Percentiles rank a stretch among this genome's conserved stretches.
These are phyloP conservation scores for Lasiosphaeria miniovina DNA, from an alignment of 495 filamentous ascomycete genomes.

Conservation along the genomic window DNA sequence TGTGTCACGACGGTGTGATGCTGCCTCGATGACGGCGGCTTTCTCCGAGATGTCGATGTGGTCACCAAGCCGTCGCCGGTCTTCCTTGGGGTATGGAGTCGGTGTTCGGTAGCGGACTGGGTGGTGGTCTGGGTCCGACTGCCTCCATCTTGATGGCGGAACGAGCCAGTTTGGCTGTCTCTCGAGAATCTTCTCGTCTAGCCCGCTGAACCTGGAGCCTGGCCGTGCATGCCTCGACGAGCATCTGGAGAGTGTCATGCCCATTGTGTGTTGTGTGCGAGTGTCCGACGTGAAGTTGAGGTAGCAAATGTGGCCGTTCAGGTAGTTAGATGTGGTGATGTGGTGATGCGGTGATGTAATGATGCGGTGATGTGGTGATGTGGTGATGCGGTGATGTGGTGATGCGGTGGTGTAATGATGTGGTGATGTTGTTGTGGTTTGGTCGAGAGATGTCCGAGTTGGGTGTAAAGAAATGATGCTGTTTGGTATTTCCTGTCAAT, in stretches of 20 bases:
- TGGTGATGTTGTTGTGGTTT: background rate
- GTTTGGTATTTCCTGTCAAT: too few relatives aligned
- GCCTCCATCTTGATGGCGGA: slow-evolving; percentile 21
- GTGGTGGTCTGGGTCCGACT: slow-evolving; percentile 12
- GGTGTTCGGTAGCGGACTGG: slow-evolving; percentile 29
- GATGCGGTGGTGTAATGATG: background rate
- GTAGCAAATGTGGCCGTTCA: background rate
- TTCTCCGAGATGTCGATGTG: slow-evolving; percentile 19
- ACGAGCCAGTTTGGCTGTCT: slow-evolving; percentile 31
- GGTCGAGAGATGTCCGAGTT: background rate
- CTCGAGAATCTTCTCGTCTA: slow-evolving; percentile 25
- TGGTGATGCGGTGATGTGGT: background rate
- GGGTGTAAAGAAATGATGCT: too few relatives aligned
- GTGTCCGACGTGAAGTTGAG: background rate
- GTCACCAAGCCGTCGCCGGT: slow-evolving; percentile 16
- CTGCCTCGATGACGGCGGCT: slow-evolving; percentile 15
- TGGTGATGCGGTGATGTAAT: background rate
- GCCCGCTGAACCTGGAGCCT: slow-evolving; percentile 13
- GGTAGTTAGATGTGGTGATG: background rate
- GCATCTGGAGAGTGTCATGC: slow-evolving; percentile 26
- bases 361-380: background rate
- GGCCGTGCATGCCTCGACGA: slow-evolving; percentile 10
- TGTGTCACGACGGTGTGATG: background rate
- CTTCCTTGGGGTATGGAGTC: slow-evolving; percentile 29
- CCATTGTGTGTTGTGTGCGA: slow-evolving; percentile 18